Evolutionary conservation across 2,329 filamentous ascomycete species (phyloP), one percentile per base, ranked within the genome.

Genomic region (Curvularia sp.): DNA sequence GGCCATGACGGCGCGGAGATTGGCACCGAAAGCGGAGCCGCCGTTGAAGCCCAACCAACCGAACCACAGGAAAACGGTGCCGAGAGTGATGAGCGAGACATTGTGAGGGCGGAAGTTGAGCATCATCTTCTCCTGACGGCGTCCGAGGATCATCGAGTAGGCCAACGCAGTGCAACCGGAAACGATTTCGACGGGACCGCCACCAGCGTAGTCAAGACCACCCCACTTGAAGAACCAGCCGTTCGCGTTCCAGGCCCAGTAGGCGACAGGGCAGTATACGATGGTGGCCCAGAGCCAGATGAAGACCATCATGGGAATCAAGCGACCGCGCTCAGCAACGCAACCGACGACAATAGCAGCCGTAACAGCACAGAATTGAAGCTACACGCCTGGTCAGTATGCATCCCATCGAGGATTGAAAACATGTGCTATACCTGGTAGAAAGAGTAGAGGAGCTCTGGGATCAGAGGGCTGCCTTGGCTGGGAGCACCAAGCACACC

Each of bases 11-110:
- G 95, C 95, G 66, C 95, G 91, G 53, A 98, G 85, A 82, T 97
- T 97, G 67, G 93, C 92, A 68, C 94, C 93, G 69, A 97, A 97
- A 39, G 94, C 83, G 24, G 93, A 97, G 64, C 95, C 95, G 71
- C 94, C 95, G 84, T 99, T 99, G 87, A 99, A 99, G 55, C 93
- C 95, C 65, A 99, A 85, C 95, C 95, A 99, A 73, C 95, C 95
- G 73, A 98, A 98, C 93, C 93, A 98, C 56, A 99, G 92, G 71
- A 99, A 86, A 65, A 97, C 86, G 3, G 95, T 98, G 63, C 95
- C 95, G 69, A 98, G 89, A 0, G 95, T 93, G 80, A 99, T 97
- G 73, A 98, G 86, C 5, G 93, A 97, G 67, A 98, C 95, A 83
- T 99, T 99, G 85, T 99, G 95, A 18, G 95, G 95, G 68, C 95